Evolutionary conservation across 1,284 basidiomycete species (phyloP), one percentile per base, ranked within the genome.

Genomic region (Fomes fomentarius): DNA sequence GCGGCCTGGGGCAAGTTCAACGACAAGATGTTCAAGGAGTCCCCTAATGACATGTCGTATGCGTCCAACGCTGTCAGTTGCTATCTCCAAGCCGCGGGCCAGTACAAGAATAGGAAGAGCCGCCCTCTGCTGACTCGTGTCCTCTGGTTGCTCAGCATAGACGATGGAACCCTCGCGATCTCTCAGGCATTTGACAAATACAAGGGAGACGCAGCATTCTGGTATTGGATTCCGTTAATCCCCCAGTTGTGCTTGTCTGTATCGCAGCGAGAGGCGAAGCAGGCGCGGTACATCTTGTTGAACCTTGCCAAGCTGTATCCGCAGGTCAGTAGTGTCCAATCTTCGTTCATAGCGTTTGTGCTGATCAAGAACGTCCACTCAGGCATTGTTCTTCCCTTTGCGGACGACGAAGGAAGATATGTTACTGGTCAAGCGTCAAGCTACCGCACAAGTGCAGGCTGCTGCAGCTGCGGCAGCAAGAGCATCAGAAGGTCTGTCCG

Each of bases 161-260:
- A 99, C 70, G 96, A 99, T 64, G 78, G 74, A 22, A 77, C 79
- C 25, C 75, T 83, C 52, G 85, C 86, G 0, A 91, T 98, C 52
- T 89, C 93, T 22, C 87, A 89, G 57, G 93, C 94, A 1, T 99
- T 99, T 67, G 96, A 99, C 66, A 90, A 87, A 35, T 98, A 97
- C 77, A 96, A 96, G 71, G 97, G 97, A 56, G 97, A 99, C 66
- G 86, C 93, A 7, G 95, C 95, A 11, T 92, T 93, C 63, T 99
- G 97, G 97, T 98, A 95, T 73, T 99, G 97, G 97, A 97, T 99
- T 65, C 93, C 96, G 1, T 81, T 98, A 52, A 96, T 98, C 46
- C 97, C 97, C 14, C 97, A 99, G 68, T 81, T 99, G n/a, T 87
- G 96, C 61, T 74, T 93, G 47, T 94, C 95, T 3, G 80, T 99